A percentile compares a stretch with the other conserved stretches of the same genome.
These are phyloP conservation scores for Komagataea norvegica DNA, from an alignment of 1,139 yeast genomes.

Conservation along the genomic window DNA sequence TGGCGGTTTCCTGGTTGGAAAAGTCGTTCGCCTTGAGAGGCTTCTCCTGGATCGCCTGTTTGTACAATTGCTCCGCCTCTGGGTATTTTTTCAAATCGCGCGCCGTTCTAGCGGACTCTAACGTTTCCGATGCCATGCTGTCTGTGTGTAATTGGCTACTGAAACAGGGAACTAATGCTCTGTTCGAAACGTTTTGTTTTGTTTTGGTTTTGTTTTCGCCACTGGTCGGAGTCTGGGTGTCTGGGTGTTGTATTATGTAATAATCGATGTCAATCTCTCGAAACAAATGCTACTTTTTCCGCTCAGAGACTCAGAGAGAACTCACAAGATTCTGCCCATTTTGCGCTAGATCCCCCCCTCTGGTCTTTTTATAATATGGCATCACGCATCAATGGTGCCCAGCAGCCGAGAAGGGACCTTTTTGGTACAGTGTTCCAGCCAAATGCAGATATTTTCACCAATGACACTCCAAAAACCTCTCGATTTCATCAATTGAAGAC, in stretches of 20 bases:
- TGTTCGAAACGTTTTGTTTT: too few relatives aligned
- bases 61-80: conserved; percentile 55
- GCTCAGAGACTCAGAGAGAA: too few relatives aligned
- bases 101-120: conserved; percentile 58
- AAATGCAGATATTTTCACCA: conserved; percentile 20
- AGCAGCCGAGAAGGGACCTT: conserved; percentile 18
- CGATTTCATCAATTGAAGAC: conserved; percentile 21
- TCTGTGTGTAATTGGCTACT: not conserved
- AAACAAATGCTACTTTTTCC: too few relatives aligned
- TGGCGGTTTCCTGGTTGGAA: conserved; percentile 56
- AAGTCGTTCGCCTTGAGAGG: conserved; percentile 29
- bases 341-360: too few relatives aligned
- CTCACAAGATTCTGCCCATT: too few relatives aligned
- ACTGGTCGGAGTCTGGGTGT: not conserved
- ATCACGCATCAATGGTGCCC: conserved; percentile 8
- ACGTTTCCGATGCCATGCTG: conserved; percentile 28
- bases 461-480: conserved; percentile 12
- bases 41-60: conserved; percentile 33
- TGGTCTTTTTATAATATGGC: conserved; percentile 2
- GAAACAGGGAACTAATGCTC: too few relatives aligned
- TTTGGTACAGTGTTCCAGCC: conserved; percentile 24
- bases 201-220: conserved; percentile 7
- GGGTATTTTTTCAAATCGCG: conserved; percentile 43
- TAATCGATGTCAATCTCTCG: not conserved
- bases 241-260: conserved; percentile 2